These are phyloP conservation scores for Annulohypoxylon moriforme DNA, from an alignment of 495 filamentous ascomycete species.

Conservation along the genomic window DNA sequence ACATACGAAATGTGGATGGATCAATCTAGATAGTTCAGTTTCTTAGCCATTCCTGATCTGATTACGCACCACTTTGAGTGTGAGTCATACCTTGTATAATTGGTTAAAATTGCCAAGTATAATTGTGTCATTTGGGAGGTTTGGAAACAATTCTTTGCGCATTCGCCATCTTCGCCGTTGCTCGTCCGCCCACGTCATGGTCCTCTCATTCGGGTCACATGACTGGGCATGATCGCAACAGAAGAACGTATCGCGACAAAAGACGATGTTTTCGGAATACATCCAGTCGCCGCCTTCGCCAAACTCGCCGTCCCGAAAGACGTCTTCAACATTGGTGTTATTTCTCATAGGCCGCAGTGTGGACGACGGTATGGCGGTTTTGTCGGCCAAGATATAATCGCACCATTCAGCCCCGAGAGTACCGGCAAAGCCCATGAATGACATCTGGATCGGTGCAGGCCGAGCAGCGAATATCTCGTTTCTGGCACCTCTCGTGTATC, in stretches of 20 bases:
- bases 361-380: constrained; percentile 82
- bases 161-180: constrained; percentile 87
- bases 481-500: constrained; percentile 95
- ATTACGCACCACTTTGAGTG: not conserved
- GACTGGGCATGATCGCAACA: constrained; percentile 98
- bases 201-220: constrained; percentile 74
- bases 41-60: constrained; percentile 3
- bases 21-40: constrained; percentile 75
- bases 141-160: constrained; percentile 94
- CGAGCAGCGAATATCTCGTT: constrained; percentile 98
- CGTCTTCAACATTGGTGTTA: constrained; percentile 78
- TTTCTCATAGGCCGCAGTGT: constrained; percentile 82
- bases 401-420: constrained; percentile 98
- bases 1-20: constrained; percentile 94
- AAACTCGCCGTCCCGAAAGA: constrained; percentile 74
- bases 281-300: constrained; percentile 80
- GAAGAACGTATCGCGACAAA: constrained; percentile 95
- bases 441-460: constrained; percentile 97
- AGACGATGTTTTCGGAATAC: constrained; percentile 97
- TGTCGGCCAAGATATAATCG: constrained; percentile 94
- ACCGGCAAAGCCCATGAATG: constrained; percentile 99
- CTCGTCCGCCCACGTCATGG: constrained; percentile 85
- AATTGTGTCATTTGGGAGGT: constrained; percentile 82
- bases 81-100: constrained; percentile 86
- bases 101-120: constrained; percentile 99